Evolutionary conservation across 2,329 filamentous ascomycete genomes (phyloP).

Genomic region (Nannizzia gypsea): DNA sequence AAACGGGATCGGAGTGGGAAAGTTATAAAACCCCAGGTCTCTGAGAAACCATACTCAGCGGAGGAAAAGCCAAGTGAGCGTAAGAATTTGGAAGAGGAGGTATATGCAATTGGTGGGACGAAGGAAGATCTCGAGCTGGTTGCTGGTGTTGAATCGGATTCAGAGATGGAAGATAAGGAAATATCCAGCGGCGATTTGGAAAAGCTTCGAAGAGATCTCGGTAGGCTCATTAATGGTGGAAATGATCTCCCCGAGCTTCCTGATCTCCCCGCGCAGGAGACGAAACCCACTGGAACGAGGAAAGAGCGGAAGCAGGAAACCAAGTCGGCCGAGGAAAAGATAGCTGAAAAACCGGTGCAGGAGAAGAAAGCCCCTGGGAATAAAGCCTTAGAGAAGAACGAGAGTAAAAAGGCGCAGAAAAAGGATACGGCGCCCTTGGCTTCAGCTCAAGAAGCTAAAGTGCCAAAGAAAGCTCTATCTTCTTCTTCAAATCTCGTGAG

Average conservation of each 20-base stretch:
- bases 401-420: neutral
- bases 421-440: neutral
- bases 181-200: conserved; percentile 23
- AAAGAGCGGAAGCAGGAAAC: conserved; percentile 17
- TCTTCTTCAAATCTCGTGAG: conserved; percentile 9
- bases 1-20: conserved; percentile 38
- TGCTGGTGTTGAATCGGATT: conserved; percentile 35
- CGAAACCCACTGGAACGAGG: conserved; percentile 14
- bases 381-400: neutral
- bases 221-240: conserved; percentile 26
- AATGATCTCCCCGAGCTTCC: neutral
- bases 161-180: conserved; percentile 32
- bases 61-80: conserved; percentile 9
- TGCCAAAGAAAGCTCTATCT: neutral
- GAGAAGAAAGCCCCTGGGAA: neutral
- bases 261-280: conserved; percentile 9
- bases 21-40: conserved; percentile 29
- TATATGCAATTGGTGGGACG: conserved; percentile 38
- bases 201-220: conserved; percentile 30
- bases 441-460: neutral
- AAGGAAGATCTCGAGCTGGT: conserved; percentile 39
- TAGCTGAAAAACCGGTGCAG: neutral
- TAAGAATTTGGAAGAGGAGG: conserved; percentile 30
- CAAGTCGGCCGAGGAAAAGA: neutral
- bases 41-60: conserved; percentile 16